Conservation (phyloP, 2,329 filamentous ascomycete species). For the Aspergillus sp. region DNA sequence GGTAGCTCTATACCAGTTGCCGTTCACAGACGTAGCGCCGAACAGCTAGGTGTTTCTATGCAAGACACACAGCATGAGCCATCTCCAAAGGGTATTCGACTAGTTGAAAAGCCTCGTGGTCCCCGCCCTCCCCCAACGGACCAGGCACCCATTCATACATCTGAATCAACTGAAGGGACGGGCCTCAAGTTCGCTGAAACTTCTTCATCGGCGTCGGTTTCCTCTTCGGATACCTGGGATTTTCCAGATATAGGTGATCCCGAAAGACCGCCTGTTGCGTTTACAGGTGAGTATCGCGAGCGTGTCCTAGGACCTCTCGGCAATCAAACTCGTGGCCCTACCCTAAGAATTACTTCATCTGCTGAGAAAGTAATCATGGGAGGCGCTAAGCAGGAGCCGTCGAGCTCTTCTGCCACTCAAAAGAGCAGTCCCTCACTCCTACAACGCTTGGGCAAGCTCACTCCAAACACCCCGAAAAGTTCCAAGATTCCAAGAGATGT, state of each 20-base stretch:
- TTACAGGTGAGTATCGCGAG: slow-evolving; percentile 26
- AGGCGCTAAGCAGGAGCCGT: neutral
- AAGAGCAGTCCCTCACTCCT: neutral
- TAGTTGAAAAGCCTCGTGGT: slow-evolving; percentile 11
- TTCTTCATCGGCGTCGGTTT: slow-evolving; percentile 8
- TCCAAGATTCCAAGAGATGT: neutral
- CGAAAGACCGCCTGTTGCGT: slow-evolving; percentile 25
- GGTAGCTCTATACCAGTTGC: slow-evolving; percentile 17
- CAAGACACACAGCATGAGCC: neutral
- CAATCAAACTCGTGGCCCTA: slow-evolving; percentile 21
- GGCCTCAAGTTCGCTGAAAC: neutral
- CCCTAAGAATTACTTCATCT: slow-evolving; percentile 26
- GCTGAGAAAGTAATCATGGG: slow-evolving; percentile 31
- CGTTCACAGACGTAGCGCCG: slow-evolving; percentile 11
- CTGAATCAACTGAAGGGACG: neutral
- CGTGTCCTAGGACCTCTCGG: slow-evolving; percentile 8
- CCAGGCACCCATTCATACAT: neutral
- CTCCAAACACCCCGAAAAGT: neutral
- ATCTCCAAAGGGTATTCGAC: slow-evolving; percentile 3
- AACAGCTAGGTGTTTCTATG: neutral
- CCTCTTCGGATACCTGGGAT: slow-evolving; percentile 10
- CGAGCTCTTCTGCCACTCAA: neutral
- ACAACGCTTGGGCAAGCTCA: neutral
- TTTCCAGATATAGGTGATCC: slow-evolving; percentile 35
- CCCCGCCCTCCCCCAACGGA: slow-evolving; percentile 7